Evolutionary conservation across 1,139 yeast species (phyloP), one percentile per base, ranked within the genome.

Genomic region (Meyerozyma carpophila): DNA sequence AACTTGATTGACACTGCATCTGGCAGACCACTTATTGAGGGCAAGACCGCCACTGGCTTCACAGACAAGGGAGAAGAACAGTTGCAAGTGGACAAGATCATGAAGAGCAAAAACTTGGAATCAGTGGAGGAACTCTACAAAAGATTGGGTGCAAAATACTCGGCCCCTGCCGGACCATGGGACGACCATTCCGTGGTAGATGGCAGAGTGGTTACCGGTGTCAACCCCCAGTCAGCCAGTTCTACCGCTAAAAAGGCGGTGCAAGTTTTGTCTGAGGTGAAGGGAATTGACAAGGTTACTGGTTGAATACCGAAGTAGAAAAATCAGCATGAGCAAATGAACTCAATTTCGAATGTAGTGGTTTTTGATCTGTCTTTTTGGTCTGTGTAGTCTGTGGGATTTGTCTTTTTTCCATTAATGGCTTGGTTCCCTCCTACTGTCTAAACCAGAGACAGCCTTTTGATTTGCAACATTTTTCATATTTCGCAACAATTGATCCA

Each of bases 21-120:
- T 29, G 81, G 80, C 37, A 63, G 69, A 43, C 62, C 65, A 9
- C 54, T 82, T 43, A 65, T 75, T 47, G 62, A 75, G 50, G 84
- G 81, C 43, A 78, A 73, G 59, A 68, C 65, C 29, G 66, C 77
- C 41, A 80, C 87, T 25, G 86, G 86, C 2, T 82, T 82, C 66
- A 75, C 83, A 26, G 77, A 77, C 50, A 59, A 55, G 26, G 87
- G 82, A 43, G 85, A 81, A 59, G 63, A 54, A 16, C 45, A 55
- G 21, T 49, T 77, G 57, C 65, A 68, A 1, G 61, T 79, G 14
- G 65, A 56, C 25, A 57, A 59, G 1, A 49, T 63, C 24, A 57
- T 79, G 55, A 58, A 63, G 47, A 57, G 63, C 39, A 50, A 61
- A 47, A 55, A 64, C 18, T 58, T 73, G 45, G 51, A 53, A 39